Conservation (phyloP, 2,329 filamentous ascomycete genomes). For the Trichoderma cornu-damae region DNA sequence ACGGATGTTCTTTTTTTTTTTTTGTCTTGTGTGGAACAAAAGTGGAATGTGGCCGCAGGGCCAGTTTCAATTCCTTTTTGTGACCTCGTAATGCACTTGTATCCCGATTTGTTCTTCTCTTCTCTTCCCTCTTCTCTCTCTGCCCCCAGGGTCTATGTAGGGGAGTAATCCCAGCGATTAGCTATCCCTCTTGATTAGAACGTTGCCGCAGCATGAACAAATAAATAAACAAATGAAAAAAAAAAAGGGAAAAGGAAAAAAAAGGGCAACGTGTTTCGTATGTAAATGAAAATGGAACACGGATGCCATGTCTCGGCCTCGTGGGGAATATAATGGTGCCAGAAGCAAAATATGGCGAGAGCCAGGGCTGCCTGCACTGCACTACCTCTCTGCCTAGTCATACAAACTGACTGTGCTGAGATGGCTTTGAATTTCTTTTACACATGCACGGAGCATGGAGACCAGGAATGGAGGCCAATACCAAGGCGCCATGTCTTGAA, state of each 20-base stretch:
- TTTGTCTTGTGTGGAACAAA: no score
- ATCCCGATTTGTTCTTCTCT: no score
- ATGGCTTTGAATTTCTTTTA: background rate
- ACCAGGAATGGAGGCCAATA: constrained; percentile 4
- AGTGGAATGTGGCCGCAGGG: no score
- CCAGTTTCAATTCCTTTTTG: constrained; percentile 7
- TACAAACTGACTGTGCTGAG: background rate
- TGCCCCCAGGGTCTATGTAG: background rate
- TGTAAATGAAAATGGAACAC: constrained; percentile 18
- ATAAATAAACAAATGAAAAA: no score
- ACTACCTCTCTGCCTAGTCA: background rate
- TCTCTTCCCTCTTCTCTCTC: background rate
- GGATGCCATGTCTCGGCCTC: constrained; percentile 14
- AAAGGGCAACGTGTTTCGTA: constrained; percentile 6
- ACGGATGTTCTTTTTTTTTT: no score
- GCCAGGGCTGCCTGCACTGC: constrained; percentile 3
- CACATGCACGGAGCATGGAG: background rate
- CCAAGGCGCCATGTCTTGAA: background rate
- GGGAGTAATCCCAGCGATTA: background rate
- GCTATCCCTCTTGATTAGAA: background rate
- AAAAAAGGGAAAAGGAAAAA: no score
- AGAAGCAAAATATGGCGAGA: background rate
- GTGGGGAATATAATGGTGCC: constrained; percentile 1
- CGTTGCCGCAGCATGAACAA: background rate
- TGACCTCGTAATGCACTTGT: background rate